Evolutionary conservation across 2,329 filamentous ascomycete genomes (phyloP), one percentile per base, ranked within the genome.

Genomic region (Tolypocladium album): DNA sequence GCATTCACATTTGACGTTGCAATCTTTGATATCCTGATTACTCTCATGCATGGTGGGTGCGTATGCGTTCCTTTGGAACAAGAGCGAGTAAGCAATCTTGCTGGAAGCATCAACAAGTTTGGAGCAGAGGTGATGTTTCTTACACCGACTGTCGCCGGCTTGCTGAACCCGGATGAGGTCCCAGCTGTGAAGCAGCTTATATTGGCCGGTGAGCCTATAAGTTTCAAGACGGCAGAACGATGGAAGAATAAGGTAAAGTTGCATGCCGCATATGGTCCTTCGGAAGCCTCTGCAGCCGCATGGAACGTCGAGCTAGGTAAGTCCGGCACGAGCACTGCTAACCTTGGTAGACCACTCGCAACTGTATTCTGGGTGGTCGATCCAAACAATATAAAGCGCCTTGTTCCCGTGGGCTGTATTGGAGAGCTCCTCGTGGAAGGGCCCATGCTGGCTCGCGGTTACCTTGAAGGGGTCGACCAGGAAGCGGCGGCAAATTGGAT

Each of bases 381-480:
- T 20, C 58, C 64, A 1, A 59, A 60, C 2, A 59, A 71, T 40
- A 63, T 63, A 36, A 55, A 68, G 55, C 39, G 57, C 3, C 65
- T 74, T 12, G 58, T 65, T 1, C 69, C 70, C 0, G 58, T 73
- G 11, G 72, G 71, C 1, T 65, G 61, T 8, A 61, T 65, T 2
- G 73, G 73, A 7, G 73, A 75, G 59, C 58, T 75, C 13, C 59
- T 72, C 2, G 64, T 77, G 39, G 71, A 72, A 55, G 76, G 76
- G 0, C 77, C 78, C 3, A 72, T 74, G 12, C 68, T 83, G 24
- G 79, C 75, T n/a, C 68, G 75, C 40, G 79, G 78, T 17, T 83
- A 83, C 61, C 68, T 81, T 31, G 75, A 79, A 55, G 74, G 79
- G n/a, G 66, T 69, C 0, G 67, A 67, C 20, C 78, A 78, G 62